These are phyloP conservation scores for Moesziomyces antarcticus DNA, from an alignment of 1,284 basidiomycete genomes.

Conservation along the genomic window DNA sequence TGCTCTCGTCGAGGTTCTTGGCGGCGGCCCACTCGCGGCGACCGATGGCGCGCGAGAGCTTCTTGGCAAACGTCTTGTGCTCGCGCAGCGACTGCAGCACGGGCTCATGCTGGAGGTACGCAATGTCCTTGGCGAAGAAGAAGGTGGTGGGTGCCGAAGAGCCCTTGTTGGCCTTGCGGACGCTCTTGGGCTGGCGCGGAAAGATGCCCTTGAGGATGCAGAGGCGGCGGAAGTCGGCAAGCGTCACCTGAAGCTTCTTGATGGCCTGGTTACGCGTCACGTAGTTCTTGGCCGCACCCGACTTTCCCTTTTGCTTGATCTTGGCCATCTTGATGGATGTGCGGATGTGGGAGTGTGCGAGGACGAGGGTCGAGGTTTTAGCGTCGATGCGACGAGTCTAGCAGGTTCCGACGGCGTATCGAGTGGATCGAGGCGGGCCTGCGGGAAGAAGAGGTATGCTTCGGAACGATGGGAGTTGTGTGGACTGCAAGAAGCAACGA, in stretches of 20 bases:
- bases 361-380: background rate
- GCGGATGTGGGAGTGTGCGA: background rate
- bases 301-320: slow-evolving; percentile 83
- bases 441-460: too few relatives aligned
- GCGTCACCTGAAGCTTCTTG: slow-evolving; percentile 85
- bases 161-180: slow-evolving; percentile 96
- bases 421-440: slow-evolving; percentile 6
- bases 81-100: slow-evolving; percentile 93
- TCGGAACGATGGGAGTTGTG: too few relatives aligned
- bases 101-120: slow-evolving; percentile 96
- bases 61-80: slow-evolving; percentile 98
- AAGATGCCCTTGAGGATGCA: slow-evolving; percentile 99
- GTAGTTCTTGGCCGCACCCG: slow-evolving; percentile 76
- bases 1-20: slow-evolving; percentile 89
- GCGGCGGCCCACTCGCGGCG: slow-evolving; percentile 94
- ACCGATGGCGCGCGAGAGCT: slow-evolving; percentile 91
- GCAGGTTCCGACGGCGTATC: background rate
- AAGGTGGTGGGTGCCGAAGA: slow-evolving; percentile 96
- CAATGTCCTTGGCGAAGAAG: slow-evolving; percentile 98
- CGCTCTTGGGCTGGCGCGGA: slow-evolving; percentile 90
- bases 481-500: too few relatives aligned
- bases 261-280: slow-evolving; percentile 79
- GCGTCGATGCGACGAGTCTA: slow-evolving; percentile 8
- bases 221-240: slow-evolving; percentile 94
- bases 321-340: slow-evolving; percentile 77